These are phyloP conservation scores for Diutina sp. DNA, from an alignment of 1,139 yeast genomes.

Conservation along the genomic window DNA sequence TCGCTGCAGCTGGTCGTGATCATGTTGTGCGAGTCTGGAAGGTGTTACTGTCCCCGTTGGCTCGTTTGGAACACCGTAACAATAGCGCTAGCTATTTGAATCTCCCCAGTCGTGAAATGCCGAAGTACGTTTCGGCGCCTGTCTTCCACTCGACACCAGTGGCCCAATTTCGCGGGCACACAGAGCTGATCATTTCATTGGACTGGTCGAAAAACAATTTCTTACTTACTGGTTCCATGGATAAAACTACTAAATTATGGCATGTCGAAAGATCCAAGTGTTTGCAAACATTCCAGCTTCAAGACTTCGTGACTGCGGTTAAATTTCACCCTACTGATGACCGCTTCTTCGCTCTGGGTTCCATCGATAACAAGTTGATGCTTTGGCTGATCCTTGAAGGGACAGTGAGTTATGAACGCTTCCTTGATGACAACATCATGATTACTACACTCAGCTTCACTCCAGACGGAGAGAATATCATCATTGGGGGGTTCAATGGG, in stretches of 20 bases:
- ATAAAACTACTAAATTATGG: constrained; percentile 75
- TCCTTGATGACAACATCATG: constrained; percentile 41
- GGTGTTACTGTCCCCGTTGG: constrained; percentile 59
- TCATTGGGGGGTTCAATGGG: constrained; percentile 80
- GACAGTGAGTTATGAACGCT: constrained; percentile 18
- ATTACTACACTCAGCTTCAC: constrained; percentile 63
- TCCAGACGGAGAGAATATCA: constrained; percentile 52
- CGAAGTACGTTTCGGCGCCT: constrained; percentile 44
- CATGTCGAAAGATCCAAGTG: constrained; percentile 59
- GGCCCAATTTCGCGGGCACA: constrained; percentile 53
- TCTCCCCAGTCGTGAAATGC: not conserved
- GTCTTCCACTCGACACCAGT: constrained; percentile 67
- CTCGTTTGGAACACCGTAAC: constrained; percentile 32
- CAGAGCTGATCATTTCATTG: constrained; percentile 53
- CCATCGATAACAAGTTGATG: constrained; percentile 66
- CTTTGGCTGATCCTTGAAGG: constrained; percentile 75
- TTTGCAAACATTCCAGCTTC: constrained; percentile 54
- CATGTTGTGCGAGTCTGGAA: constrained; percentile 62
- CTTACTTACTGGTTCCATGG: constrained; percentile 73
- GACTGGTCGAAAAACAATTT: constrained; percentile 90
- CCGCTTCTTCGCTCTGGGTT: constrained; percentile 74
- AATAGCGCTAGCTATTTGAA: constrained; percentile 5
- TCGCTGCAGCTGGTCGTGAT: constrained; percentile 80
- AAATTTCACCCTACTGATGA: constrained; percentile 82
- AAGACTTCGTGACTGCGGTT: constrained; percentile 75